Evolutionary conservation across 148 eudicot species (phyloP).

Genomic region (Tetragonia tetragonoides): DNA sequence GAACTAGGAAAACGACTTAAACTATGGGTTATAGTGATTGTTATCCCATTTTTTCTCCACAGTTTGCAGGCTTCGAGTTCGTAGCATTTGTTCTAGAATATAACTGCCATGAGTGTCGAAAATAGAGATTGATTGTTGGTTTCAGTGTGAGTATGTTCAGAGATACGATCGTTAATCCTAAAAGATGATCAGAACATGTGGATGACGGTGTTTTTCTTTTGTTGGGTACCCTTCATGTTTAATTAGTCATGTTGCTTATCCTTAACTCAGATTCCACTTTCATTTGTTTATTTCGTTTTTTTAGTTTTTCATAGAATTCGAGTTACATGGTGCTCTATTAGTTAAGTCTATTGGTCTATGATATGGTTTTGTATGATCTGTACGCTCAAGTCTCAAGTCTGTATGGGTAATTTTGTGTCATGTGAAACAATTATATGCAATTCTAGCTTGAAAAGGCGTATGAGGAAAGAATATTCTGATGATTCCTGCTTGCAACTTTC

Average conservation of each 20-base stretch:
- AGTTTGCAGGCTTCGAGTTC: background rate
- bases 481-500: background rate
- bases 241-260: no score
- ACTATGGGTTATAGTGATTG: background rate
- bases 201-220: background rate
- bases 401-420: background rate
- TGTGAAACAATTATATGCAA: background rate
- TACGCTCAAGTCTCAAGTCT: background rate
- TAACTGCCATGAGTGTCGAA: no score
- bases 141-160: background rate
- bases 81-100: no score
- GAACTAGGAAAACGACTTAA: background rate
- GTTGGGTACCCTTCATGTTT: background rate
- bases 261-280: background rate
- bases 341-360: background rate
- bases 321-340: background rate
- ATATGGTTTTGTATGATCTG: background rate
- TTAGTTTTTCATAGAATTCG: background rate
- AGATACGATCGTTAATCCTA: background rate
- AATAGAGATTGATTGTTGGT: background rate
- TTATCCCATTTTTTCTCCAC: background rate
- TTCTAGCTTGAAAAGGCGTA: background rate
- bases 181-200: background rate
- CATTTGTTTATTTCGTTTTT: background rate
- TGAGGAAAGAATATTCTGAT: constrained; percentile 12